Evolutionary conservation across 352 stramenopile species (phyloP), one percentile per base, ranked within the genome.

Genomic region (Vaucheria bursata): DNA sequence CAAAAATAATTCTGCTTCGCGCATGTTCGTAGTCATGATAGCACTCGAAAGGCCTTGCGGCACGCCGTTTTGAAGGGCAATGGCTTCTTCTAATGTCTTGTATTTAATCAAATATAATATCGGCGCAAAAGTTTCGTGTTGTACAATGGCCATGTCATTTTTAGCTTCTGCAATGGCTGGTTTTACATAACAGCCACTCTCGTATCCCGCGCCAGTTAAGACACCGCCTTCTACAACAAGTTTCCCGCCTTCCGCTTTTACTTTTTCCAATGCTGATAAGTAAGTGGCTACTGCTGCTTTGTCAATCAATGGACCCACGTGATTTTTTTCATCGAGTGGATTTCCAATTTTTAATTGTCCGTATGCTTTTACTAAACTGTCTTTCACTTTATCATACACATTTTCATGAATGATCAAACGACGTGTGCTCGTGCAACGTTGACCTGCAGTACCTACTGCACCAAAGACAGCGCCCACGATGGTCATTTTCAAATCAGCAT

Each of bases 1-100:
- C 0, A 91, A 92, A 91, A 91, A 96, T 85, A 94, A 91, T 81
- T 95, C 95, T 69, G 95, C 90, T n/a, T 91, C 89, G 33, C 88
- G 86, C 81, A 95, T 89, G 79, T 94, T 92, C 79, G 90, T 92
- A 50, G 91, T 96, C 81, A 96, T 96, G 34, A 96, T 74, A 33
- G 91, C 92, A 49, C 88, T 93, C 32, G 89, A 94, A n/a, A 96
- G 77, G 18, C 91, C 91, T 85, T 96, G 91, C 0, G 89, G 88
- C n/a, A 96, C 91, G 59, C 86, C 87, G 71, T 96, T 96, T 87
- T 96, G 95, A 70, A 91, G 88, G 70, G 90, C 88, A 52, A 96
- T 96, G 29, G 88, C 91, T n/a, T n/a, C n/a, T n/a, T n/a, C n/a
- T n/a, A n/a, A n/a, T n/a, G n/a, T n/a, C n/a, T n/a, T n/a, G n/a